A percentile compares a stretch with the other conserved stretches of the same genome.
Conservation (phyloP, 139 green algal genomes). For the Picochlorum costavermella region DNA sequence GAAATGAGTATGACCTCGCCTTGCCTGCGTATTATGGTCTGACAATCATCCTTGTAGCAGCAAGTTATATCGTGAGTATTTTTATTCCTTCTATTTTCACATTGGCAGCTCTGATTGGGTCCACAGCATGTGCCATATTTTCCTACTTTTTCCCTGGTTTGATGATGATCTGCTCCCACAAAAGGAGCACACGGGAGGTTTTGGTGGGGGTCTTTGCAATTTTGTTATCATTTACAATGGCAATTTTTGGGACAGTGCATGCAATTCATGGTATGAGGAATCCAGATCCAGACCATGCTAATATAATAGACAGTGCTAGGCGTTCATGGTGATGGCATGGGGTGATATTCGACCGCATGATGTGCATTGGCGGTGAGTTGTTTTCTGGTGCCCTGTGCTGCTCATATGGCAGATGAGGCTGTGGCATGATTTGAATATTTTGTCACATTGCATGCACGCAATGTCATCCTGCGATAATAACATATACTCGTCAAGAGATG, state of each 20-base stretch:
- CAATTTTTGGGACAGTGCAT: no score
- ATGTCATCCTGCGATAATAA: background rate
- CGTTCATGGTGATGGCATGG: no score
- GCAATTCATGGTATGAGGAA: no score
- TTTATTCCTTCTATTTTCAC: slow-evolving; percentile 25
- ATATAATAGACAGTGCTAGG: no score
- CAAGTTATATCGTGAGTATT: slow-evolving; percentile 13
- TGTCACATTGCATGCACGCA: slow-evolving; percentile 1
- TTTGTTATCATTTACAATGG: no score
- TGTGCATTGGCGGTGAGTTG: background rate
- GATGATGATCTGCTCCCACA: background rate
- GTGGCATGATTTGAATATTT: background rate
- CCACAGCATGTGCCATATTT: slow-evolving; percentile 33
- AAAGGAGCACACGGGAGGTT: no score
- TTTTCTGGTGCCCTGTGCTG: slow-evolving; percentile 1
- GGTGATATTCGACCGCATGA: background rate
- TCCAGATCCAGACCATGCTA: no score
- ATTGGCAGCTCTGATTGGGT: slow-evolving; percentile 14
- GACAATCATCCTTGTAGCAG: slow-evolving; percentile 10
- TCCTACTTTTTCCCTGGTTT: slow-evolving; percentile 17
- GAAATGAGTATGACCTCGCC: background rate
- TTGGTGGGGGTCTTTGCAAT: no score
- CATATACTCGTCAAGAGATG: background rate
- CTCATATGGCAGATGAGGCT: slow-evolving; percentile 2
- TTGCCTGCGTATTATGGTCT: background rate